Evolutionary conservation across 2,329 filamentous ascomycete genomes (phyloP).

Genomic region (Fusarium mundagurra): DNA sequence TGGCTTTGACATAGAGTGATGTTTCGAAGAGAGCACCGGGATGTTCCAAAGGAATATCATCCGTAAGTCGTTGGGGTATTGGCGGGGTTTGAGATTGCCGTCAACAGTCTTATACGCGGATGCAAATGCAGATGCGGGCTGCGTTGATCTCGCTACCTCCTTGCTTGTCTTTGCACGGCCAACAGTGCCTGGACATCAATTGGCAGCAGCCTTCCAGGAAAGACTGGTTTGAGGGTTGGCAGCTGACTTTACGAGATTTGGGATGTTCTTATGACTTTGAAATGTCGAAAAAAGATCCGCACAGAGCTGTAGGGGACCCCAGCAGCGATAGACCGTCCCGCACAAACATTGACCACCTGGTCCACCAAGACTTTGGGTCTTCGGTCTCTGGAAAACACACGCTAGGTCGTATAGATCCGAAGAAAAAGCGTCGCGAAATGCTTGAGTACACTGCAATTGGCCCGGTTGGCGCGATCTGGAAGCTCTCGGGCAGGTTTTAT

Average conservation of each 20-base stretch:
- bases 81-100: background rate
- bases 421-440: slow-evolving; percentile 19
- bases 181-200: background rate
- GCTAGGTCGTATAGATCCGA: slow-evolving; percentile 17
- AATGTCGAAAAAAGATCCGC: slow-evolving; percentile 22
- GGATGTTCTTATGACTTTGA: slow-evolving; percentile 32
- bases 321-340: slow-evolving; percentile 24
- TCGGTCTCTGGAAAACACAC: slow-evolving; percentile 2
- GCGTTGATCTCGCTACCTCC: background rate
- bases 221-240: slow-evolving; percentile 9
- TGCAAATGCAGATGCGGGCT: background rate
- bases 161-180: background rate
- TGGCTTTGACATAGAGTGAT: background rate
- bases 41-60: background rate
- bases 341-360: slow-evolving; percentile 1
- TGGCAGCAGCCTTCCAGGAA: background rate
- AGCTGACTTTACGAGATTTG: slow-evolving; percentile 33
- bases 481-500: slow-evolving; percentile 7
- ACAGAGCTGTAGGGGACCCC: slow-evolving; percentile 21
- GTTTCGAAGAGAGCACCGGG: background rate
- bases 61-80: background rate
- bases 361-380: slow-evolving; percentile 2
- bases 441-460: slow-evolving; percentile 34
- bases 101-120: background rate
- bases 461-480: slow-evolving; percentile 33